These are phyloP conservation scores for Chiua virens DNA, from an alignment of 768 basidiomycete species.

Conservation along the genomic window DNA sequence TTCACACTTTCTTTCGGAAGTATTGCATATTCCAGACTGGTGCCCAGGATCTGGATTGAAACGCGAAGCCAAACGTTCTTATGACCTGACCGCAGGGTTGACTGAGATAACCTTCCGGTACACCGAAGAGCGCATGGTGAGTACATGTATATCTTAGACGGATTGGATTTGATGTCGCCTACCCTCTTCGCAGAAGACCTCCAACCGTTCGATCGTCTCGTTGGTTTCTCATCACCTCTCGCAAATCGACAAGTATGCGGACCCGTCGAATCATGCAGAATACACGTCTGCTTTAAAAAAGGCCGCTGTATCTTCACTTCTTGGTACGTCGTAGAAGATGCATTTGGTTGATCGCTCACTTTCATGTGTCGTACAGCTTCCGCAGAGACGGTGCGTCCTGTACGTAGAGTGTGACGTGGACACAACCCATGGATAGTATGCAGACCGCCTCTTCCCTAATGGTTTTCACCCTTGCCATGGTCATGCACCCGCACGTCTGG, in stretches of 20 bases:
- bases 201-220: not conserved
- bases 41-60: not conserved
- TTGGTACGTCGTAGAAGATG: not conserved
- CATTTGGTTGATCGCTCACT: too few species aligned
- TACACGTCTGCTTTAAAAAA: not conserved
- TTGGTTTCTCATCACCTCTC: conserved; percentile 5
- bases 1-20: conserved; percentile 1
- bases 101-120: not conserved
- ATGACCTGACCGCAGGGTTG: not conserved
- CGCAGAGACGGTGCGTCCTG: not conserved
- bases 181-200: not conserved
- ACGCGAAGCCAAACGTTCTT: not conserved
- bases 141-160: not conserved
- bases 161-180: not conserved
- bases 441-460: not conserved
- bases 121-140: not conserved
- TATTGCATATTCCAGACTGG: conserved; percentile 24
- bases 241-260: not conserved
- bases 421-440: not conserved
- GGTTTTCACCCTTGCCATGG: conserved; percentile 9
- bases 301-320: not conserved
- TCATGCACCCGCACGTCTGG: not conserved
- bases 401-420: not conserved
- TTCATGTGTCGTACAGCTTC: not conserved
- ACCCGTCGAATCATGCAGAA: not conserved